Evolutionary conservation across 805 yeast species (phyloP).

Genomic region (Yarrowia deformans): DNA sequence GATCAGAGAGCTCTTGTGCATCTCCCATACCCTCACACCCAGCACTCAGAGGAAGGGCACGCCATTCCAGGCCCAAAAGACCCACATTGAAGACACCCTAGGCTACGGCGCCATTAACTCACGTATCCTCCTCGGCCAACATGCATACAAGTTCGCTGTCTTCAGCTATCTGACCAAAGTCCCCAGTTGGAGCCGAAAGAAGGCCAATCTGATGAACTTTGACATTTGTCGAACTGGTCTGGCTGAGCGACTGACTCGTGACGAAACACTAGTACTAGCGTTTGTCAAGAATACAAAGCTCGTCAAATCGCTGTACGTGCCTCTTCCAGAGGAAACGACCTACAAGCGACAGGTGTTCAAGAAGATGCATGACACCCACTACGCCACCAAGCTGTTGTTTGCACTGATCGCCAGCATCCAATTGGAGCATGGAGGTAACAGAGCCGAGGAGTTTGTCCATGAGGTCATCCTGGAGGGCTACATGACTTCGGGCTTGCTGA

Average conservation of each 20-base stretch:
- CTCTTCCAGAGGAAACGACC: not conserved
- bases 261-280: conserved; percentile 12
- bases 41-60: not conserved
- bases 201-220: conserved; percentile 29
- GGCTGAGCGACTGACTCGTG: conserved; percentile 4
- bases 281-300: conserved; percentile 28
- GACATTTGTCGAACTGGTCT: conserved; percentile 16
- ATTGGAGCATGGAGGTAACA: conserved; percentile 1
- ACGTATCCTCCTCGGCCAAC: not conserved
- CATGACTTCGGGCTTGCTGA: conserved; percentile 15
- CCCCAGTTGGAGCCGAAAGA: conserved; percentile 35
- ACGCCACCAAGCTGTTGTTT: conserved; percentile 18
- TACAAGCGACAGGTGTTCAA: not conserved
- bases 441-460: conserved; percentile 32
- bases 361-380: not conserved
- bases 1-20: conserved; percentile 25
- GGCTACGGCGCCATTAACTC: conserved; percentile 9
- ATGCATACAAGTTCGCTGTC: conserved; percentile 3
- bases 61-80: not conserved
- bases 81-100: not conserved
- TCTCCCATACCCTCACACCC: not conserved
- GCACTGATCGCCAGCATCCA: conserved; percentile 20
- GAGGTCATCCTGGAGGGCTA: conserved; percentile 28
- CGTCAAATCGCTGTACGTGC: not conserved
- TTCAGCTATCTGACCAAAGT: conserved; percentile 20